Evolutionary conservation across 1,284 basidiomycete genomes (phyloP).

Genomic region (Mycena sp.): DNA sequence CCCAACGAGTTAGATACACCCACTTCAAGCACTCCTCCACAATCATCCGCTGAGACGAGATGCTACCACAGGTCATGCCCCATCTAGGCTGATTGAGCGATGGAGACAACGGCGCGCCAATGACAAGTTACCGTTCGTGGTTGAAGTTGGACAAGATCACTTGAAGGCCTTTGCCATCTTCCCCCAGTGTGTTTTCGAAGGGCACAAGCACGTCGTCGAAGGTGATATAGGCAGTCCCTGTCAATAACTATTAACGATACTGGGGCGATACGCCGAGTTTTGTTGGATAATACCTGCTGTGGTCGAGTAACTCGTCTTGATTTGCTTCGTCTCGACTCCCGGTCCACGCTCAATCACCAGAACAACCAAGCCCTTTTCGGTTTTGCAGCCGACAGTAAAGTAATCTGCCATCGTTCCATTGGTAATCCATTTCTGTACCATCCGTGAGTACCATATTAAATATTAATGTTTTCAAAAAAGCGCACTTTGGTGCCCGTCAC

Average conservation of each 20-base stretch:
- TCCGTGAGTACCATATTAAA: not conserved
- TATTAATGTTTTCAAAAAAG: not conserved
- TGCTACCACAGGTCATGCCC: slow-evolving; percentile 75
- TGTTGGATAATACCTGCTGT: slow-evolving; percentile 60
- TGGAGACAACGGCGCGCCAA: slow-evolving; percentile 45
- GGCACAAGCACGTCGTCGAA: slow-evolving; percentile 87
- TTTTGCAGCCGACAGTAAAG: slow-evolving; percentile 76
- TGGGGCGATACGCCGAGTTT: not conserved
- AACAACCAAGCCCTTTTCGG: slow-evolving; percentile 85
- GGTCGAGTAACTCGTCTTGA: slow-evolving; percentile 83
- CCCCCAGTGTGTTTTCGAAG: slow-evolving; percentile 80
- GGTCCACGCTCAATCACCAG: slow-evolving; percentile 82
- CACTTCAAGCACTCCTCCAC: slow-evolving; percentile 77
- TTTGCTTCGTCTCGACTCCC: slow-evolving; percentile 85
- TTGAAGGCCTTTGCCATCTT: slow-evolving; percentile 83
- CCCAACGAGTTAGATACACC: not conserved
- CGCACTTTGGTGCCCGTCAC: slow-evolving; percentile 49
- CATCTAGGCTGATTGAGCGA: slow-evolving; percentile 48
- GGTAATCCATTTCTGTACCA: slow-evolving; percentile 78
- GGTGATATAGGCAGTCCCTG: slow-evolving; percentile 81
- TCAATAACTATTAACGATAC: too few species aligned
- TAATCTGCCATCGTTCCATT: slow-evolving; percentile 58
- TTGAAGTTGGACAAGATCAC: slow-evolving; percentile 54
- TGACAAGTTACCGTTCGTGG: slow-evolving; percentile 66
- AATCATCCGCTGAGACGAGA: slow-evolving; percentile 54